phyloP scores from a whole-genome alignment of 768 basidiomycete genomes.

The Pleurotus sapidus region DNA sequence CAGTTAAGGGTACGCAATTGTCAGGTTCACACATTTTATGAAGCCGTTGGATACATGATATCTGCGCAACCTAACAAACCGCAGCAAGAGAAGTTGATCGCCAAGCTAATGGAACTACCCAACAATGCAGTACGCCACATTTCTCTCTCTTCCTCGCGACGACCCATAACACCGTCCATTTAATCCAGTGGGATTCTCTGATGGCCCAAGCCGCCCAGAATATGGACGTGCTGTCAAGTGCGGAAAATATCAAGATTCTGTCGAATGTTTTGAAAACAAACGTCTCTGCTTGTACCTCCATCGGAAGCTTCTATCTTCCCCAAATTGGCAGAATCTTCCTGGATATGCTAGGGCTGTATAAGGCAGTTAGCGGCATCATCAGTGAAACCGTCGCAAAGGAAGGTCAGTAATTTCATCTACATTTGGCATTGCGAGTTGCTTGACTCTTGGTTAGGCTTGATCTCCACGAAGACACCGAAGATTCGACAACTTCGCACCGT shows the following conservation, averaged over 20 bases:
- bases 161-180: slow-evolving; percentile 6
- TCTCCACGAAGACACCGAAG: slow-evolving; percentile 97
- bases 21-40: slow-evolving; percentile 95
- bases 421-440: slow-evolving; percentile 2
- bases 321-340: slow-evolving; percentile 94
- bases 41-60: slow-evolving; percentile 99
- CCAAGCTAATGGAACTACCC: slow-evolving; percentile 94
- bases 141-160: not conserved
- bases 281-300: slow-evolving; percentile 94
- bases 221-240: slow-evolving; percentile 86
- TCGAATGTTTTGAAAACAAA: slow-evolving; percentile 98
- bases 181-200: slow-evolving; percentile 85
- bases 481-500: slow-evolving; percentile 92
- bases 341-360: slow-evolving; percentile 98
- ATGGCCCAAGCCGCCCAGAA: slow-evolving; percentile 94
- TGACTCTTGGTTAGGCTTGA: slow-evolving; percentile 50
- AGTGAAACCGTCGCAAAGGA: slow-evolving; percentile 88
- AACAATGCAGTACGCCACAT: slow-evolving; percentile 80
- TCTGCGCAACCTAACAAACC: slow-evolving; percentile 98
- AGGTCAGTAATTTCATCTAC: slow-evolving; percentile 40
- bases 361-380: slow-evolving; percentile 95
- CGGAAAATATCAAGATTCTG: slow-evolving; percentile 95
- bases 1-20: slow-evolving; percentile 16
- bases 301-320: slow-evolving; percentile 96
- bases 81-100: slow-evolving; percentile 92